phyloP scores from a whole-genome alignment of 1,284 basidiomycete species.

The Erythrobasidium hasegawianum region DNA sequence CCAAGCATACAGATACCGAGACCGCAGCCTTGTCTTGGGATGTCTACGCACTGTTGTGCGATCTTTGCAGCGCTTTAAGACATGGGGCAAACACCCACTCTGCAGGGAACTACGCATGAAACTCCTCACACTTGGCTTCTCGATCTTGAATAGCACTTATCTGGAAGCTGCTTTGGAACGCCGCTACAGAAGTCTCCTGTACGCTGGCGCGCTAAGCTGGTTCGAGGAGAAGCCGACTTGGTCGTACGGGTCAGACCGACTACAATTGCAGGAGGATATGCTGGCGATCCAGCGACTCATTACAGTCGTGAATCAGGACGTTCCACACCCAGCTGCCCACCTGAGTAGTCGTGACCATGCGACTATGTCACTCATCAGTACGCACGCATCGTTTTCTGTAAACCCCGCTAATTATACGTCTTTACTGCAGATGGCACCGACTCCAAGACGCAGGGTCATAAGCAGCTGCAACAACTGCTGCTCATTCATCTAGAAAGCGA shows the following conservation, averaged over 20 bases:
- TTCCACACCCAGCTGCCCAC: constrained; percentile 13
- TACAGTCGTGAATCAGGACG: constrained; percentile 1
- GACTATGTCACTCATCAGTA: background rate
- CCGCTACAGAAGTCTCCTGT: constrained; percentile 70
- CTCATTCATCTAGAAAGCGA: constrained; percentile 86
- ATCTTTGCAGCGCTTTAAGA: constrained; percentile 63
- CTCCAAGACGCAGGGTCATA: background rate
- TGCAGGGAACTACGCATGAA: constrained; percentile 88
- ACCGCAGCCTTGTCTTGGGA: constrained; percentile 77
- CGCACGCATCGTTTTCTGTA: background rate
- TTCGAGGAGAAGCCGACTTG: constrained; percentile 84
- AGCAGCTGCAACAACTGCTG: constrained; percentile 63
- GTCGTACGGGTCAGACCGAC: constrained; percentile 87
- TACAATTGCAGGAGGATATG: constrained; percentile 84
- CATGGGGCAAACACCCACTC: constrained; percentile 82
- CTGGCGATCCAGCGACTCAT: constrained; percentile 68
- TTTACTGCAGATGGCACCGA: constrained; percentile 5
- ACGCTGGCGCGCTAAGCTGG: constrained; percentile 80
- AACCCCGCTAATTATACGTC: background rate
- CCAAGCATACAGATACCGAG: constrained; percentile 86
- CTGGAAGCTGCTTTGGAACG: constrained; percentile 81
- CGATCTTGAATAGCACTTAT: constrained; percentile 79
- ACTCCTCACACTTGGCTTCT: constrained; percentile 87
- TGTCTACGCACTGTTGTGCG: constrained; percentile 79
- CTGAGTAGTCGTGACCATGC: background rate